These are phyloP conservation scores for Spathaspora boniae DNA, from an alignment of 805 yeast genomes.

Conservation along the genomic window DNA sequence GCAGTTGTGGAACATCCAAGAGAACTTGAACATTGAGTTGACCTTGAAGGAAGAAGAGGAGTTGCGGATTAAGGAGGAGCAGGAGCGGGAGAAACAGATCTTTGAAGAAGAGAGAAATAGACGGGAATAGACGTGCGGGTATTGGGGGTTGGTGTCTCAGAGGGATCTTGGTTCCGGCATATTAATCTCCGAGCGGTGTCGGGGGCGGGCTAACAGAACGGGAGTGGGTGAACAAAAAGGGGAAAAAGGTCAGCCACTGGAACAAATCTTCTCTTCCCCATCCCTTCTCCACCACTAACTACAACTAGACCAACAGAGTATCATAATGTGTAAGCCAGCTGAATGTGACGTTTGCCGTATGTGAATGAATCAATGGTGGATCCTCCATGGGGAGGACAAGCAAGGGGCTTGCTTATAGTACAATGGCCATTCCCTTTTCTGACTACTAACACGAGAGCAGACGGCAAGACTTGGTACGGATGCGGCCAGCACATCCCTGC, in stretches of 20 bases:
- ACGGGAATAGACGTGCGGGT: no score
- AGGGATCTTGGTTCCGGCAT: no score
- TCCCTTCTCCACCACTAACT: background rate
- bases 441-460: conserved; percentile 8
- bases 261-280: background rate
- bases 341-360: conserved; percentile 28
- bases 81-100: conserved; percentile 4
- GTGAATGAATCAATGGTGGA: conserved; percentile 9
- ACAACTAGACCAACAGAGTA: background rate
- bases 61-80: conserved; percentile 7
- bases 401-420: background rate
- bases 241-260: background rate
- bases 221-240: no score
- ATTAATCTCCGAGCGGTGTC: no score
- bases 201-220: no score
- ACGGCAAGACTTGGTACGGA: conserved; percentile 38
- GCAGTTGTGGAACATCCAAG: conserved; percentile 91
- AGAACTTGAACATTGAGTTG: conserved; percentile 56
- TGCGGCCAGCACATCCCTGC: conserved; percentile 43
- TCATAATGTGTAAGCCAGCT: conserved; percentile 32
- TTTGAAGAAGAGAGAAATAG: background rate
- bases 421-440: background rate
- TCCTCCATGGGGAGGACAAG: background rate
- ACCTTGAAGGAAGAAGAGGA: conserved; percentile 15
- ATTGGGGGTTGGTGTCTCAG: no score